Evolutionary conservation across 1,139 yeast genomes (phyloP).

Genomic region (Kurtzmaniella natalensis): DNA sequence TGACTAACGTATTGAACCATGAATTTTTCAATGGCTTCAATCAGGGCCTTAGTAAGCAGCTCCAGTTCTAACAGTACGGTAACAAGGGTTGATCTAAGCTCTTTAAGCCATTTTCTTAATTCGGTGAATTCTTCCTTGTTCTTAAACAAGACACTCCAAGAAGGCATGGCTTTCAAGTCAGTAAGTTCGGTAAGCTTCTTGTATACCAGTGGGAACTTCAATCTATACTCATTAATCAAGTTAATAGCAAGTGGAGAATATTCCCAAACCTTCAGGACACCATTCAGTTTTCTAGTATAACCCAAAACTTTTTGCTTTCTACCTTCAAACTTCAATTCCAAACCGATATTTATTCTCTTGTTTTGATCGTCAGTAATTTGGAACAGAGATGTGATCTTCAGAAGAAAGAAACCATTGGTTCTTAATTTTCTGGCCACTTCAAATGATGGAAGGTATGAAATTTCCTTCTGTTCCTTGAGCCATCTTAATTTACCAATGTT

Average conservation of each 20-base stretch:
- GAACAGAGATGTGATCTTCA: conserved; percentile 73
- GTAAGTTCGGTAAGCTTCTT: conserved; percentile 25
- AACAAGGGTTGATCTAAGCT: conserved; percentile 50
- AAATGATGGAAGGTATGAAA: conserved; percentile 63
- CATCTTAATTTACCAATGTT: conserved; percentile 59
- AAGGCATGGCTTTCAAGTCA: conserved; percentile 25
- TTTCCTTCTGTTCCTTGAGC: conserved; percentile 48
- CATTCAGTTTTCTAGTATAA: conserved; percentile 53
- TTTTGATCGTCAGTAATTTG: conserved; percentile 53
- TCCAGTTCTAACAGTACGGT: conserved; percentile 77
- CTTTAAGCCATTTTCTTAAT: conserved; percentile 56
- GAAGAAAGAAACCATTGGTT: conserved; percentile 61
- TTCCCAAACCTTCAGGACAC: conserved; percentile 69
- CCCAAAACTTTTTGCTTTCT: conserved; percentile 84
- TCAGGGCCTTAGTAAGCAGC: conserved; percentile 64
- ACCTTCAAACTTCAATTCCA: conserved; percentile 79
- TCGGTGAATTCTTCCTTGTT: conserved; percentile 33
- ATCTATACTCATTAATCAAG: conserved; percentile 58
- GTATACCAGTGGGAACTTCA: conserved; percentile 61
- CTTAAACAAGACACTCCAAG: conserved; percentile 18
- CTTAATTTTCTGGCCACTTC: conserved; percentile 59
- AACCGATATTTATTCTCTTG: conserved; percentile 65
- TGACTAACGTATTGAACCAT: conserved; percentile 46
- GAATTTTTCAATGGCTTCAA: conserved; percentile 62
- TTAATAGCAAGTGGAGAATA: conserved; percentile 72